A percentile compares a stretch with the other conserved stretches of the same genome.
Evolutionary conservation across 192 early-diverging fungal species (phyloP).

Genomic region (Backusella tarrabulga): DNA sequence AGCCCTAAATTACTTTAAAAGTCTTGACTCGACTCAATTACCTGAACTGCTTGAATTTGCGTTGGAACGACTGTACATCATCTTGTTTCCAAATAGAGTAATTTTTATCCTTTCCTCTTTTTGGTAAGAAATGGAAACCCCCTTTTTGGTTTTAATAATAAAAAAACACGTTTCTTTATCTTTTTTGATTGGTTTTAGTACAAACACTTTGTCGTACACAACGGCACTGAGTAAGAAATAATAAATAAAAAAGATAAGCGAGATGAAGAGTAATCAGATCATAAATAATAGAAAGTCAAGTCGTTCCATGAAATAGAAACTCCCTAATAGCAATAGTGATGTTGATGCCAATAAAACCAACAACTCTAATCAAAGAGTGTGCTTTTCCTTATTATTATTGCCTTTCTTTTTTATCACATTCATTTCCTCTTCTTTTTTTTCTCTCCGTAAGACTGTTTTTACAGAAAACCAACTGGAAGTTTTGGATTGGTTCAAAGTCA

Average conservation of each 20-base stretch:
- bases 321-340: background rate
- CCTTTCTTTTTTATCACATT: background rate
- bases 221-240: background rate
- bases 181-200: background rate
- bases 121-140: background rate
- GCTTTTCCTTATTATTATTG: too few relatives aligned
- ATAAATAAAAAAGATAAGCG: background rate
- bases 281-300: background rate
- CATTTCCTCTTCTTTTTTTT: background rate
- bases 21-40: too few relatives aligned
- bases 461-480: background rate
- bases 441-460: background rate
- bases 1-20: too few relatives aligned
- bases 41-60: too few relatives aligned
- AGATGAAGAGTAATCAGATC: background rate
- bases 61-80: too few relatives aligned
- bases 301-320: background rate
- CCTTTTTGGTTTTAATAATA: background rate
- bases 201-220: background rate
- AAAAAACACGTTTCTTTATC: background rate
- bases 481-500: background rate
- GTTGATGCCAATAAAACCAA: background rate
- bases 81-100: too few relatives aligned
- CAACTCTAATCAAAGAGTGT: background rate
- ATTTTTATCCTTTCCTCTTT: too few relatives aligned